Conservation (phyloP, 1,284 basidiomycete genomes). For the Puccinia horiana region DNA sequence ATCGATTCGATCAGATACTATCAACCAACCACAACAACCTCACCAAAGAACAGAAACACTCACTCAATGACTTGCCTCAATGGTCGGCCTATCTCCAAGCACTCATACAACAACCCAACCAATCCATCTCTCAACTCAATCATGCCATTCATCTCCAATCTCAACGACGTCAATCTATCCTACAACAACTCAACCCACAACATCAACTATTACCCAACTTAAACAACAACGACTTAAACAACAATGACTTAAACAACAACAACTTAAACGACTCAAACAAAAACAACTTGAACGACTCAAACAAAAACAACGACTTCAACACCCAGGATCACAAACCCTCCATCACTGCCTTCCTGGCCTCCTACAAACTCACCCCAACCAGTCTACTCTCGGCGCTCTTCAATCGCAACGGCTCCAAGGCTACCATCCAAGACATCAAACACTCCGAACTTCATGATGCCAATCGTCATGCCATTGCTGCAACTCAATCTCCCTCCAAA, state of each 20-base stretch:
- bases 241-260: background rate
- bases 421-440: slow-evolving; percentile 26
- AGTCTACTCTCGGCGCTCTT: slow-evolving; percentile 22
- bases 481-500: slow-evolving; percentile 2
- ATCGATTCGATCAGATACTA: slow-evolving; percentile 3
- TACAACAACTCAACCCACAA: slow-evolving; percentile 11
- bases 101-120: slow-evolving; percentile 13
- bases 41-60: background rate
- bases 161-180: slow-evolving; percentile 19
- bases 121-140: slow-evolving; percentile 15
- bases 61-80: background rate
- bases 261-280: too few species aligned
- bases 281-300: too few species aligned
- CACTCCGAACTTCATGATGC: slow-evolving; percentile 34
- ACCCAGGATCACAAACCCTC: background rate
- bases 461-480: slow-evolving; percentile 41
- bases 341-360: slow-evolving; percentile 12
- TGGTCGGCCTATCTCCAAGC: slow-evolving; percentile 33
- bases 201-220: too few species aligned
- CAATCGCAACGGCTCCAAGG: slow-evolving; percentile 34
- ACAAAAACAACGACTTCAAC: background rate
- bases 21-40: background rate
- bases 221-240: background rate
- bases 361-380: slow-evolving; percentile 14
- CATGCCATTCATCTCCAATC: slow-evolving; percentile 8